Conservation (phyloP, 805 yeast species). For the Candida maesae region DNA sequence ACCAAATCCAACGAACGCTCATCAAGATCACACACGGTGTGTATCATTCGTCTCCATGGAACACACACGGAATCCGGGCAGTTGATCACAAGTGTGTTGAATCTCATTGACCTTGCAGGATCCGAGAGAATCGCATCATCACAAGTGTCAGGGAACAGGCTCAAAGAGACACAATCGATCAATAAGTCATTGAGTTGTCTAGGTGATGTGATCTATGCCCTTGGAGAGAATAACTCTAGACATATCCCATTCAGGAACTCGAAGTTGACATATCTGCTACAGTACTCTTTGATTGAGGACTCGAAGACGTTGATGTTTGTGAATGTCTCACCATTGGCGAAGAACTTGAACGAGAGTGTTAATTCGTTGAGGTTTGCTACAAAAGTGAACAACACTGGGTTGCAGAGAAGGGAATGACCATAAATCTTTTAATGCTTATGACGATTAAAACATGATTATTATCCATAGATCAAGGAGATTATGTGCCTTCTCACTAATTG, state of each 20-base stretch:
- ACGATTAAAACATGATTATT: too few relatives aligned
- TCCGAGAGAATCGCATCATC: conserved; percentile 80
- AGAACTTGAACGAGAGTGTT: conserved; percentile 70
- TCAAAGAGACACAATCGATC: conserved; percentile 84
- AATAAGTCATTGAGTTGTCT: conserved; percentile 83
- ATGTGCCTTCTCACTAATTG: too few relatives aligned
- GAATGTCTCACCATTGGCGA: conserved; percentile 65
- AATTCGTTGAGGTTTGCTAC: conserved; percentile 88
- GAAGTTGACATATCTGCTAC: conserved; percentile 81
- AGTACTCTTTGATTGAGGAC: conserved; percentile 77
- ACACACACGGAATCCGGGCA: conserved; percentile 46
- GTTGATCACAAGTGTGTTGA: conserved; percentile 54
- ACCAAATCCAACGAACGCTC: conserved; percentile 81
- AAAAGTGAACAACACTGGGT: conserved; percentile 61
- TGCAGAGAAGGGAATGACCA: conserved; percentile 2
- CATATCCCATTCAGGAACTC: conserved; percentile 96
- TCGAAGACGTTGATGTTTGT: conserved; percentile 94
- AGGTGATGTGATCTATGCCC: conserved; percentile 83
- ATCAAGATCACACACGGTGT: conserved; percentile 88
- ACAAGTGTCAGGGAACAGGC: conserved; percentile 72
- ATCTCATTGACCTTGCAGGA: conserved; percentile 90
- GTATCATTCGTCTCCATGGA: conserved; percentile 60
- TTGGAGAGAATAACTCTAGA: conserved; percentile 43
- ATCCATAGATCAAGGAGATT: too few relatives aligned
- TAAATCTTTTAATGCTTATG: not conserved